phyloP scores from a whole-genome alignment of 2,329 filamentous ascomycete species.

The Fusarium setosum region DNA sequence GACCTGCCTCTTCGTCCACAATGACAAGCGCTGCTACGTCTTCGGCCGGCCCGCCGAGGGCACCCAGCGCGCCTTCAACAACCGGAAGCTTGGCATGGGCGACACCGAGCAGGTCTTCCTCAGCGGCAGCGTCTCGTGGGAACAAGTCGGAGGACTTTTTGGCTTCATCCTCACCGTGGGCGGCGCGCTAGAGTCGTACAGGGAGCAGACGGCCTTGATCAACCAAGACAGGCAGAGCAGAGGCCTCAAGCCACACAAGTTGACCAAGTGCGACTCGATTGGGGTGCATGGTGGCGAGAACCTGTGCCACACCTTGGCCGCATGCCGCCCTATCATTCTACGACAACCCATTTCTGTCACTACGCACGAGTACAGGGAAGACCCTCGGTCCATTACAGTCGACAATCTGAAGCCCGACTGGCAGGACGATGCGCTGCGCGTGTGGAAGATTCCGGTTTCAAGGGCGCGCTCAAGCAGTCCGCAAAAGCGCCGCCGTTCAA shows the following conservation, averaged over 20 bases:
- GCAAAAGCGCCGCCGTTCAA: constrained; percentile 47
- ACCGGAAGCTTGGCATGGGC: constrained; percentile 72
- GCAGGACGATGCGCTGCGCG: constrained; percentile 79
- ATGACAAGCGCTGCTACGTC: constrained; percentile 84
- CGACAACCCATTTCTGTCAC: constrained; percentile 82
- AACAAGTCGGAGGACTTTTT: constrained; percentile 81
- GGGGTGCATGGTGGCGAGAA: constrained; percentile 86
- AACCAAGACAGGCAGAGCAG: constrained; percentile 56
- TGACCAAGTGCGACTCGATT: constrained; percentile 52
- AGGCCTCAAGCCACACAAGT: constrained; percentile 45
- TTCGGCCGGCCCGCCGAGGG: constrained; percentile 88
- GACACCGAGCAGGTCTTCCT: constrained; percentile 85
- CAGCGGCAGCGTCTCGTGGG: constrained; percentile 81
- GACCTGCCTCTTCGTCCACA: constrained; percentile 80
- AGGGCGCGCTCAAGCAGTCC: constrained; percentile 49
- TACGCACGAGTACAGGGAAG: constrained; percentile 72
- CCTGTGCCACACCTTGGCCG: constrained; percentile 82
- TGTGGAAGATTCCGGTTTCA: constrained; percentile 80
- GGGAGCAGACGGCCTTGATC: constrained; percentile 52
- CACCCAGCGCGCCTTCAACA: constrained; percentile 79
- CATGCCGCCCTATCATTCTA: constrained; percentile 86
- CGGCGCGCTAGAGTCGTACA: constrained; percentile 67
- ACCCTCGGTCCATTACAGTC: constrained; percentile 48
- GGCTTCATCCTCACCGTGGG: constrained; percentile 89
- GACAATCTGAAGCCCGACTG: constrained; percentile 69